These are phyloP conservation scores for Epicoccum sorghinum DNA, from an alignment of 2,329 filamentous ascomycete genomes.

Conservation along the genomic window DNA sequence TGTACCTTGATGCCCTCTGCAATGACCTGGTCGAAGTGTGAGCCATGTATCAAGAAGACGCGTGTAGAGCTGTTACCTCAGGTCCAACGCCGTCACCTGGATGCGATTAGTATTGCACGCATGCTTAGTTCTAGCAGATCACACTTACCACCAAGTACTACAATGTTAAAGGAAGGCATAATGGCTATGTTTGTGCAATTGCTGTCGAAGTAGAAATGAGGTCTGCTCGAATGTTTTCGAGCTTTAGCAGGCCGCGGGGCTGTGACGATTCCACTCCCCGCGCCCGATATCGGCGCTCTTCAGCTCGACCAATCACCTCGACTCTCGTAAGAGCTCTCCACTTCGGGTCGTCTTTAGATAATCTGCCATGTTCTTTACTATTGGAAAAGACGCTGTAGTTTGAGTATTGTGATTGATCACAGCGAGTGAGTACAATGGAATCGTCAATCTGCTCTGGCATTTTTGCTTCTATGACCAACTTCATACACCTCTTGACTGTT, in stretches of 20 bases:
- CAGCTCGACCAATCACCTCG: background rate
- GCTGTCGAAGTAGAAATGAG: background rate
- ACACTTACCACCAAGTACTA: conserved; percentile 48
- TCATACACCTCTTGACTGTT: too few relatives aligned
- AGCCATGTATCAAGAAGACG: conserved; percentile 19
- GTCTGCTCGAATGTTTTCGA: conserved; percentile 9
- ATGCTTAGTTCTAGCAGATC: background rate
- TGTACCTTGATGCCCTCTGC: conserved; percentile 83
- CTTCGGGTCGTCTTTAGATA: background rate
- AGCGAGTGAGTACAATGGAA: too few relatives aligned
- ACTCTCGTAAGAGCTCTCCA: conserved; percentile 1
- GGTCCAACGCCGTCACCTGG: conserved; percentile 51
- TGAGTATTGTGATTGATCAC: too few relatives aligned
- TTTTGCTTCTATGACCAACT: too few relatives aligned
- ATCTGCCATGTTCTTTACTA: background rate
- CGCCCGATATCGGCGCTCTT: conserved; percentile 7
- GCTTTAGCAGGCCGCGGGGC: conserved; percentile 13
- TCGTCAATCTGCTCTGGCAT: too few relatives aligned
- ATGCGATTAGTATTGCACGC: conserved; percentile 21
- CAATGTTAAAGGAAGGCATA: conserved; percentile 52
- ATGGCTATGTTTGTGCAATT: conserved; percentile 9
- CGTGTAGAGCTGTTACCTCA: conserved; percentile 40
- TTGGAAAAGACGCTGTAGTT: background rate
- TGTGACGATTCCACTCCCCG: conserved; percentile 7
- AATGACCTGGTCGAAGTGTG: conserved; percentile 66